Conservation (phyloP, 306 rosid species). For the Rosa rugosa region DNA sequence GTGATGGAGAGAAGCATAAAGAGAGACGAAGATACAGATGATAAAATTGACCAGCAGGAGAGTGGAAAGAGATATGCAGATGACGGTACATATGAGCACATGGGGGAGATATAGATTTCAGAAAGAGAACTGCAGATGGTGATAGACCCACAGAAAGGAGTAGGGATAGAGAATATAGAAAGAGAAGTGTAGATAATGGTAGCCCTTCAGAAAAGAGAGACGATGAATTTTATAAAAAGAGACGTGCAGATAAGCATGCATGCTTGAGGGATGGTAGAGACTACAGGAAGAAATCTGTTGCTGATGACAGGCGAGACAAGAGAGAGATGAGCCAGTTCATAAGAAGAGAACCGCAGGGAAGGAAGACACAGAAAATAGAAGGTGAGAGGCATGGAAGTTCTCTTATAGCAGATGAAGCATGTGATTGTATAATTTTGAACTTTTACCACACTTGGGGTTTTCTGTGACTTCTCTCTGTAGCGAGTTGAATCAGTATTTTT, state of each 20-base stretch:
- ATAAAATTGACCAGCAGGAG: background rate
- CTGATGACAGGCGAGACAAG: slow-evolving; percentile 29
- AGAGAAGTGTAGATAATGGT: slow-evolving; percentile 37
- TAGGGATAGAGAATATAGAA: slow-evolving; percentile 40
- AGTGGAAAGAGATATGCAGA: slow-evolving; percentile 14
- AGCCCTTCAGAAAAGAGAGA: slow-evolving; percentile 30
- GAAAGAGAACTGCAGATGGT: slow-evolving; percentile 34
- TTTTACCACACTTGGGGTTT: background rate
- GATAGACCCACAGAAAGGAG: slow-evolving; percentile 24
- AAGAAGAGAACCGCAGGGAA: slow-evolving; percentile 37
- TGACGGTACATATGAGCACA: slow-evolving; percentile 10
- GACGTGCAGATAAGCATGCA: slow-evolving; percentile 34
- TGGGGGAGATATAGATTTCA: slow-evolving; percentile 29
- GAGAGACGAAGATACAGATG: slow-evolving; percentile 12
- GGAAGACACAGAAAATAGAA: slow-evolving; percentile 51
- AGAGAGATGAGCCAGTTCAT: slow-evolving; percentile 35
- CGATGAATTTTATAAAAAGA: slow-evolving; percentile 26
- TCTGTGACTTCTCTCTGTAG: background rate
- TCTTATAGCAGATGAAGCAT: slow-evolving; percentile 30
- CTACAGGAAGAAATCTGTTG: slow-evolving; percentile 26
- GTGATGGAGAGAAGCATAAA: slow-evolving; percentile 25
- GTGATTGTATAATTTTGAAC: background rate
- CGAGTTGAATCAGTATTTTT: background rate
- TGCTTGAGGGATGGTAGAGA: slow-evolving; percentile 45
- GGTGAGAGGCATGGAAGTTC: slow-evolving; percentile 35